phyloP scores from a whole-genome alignment of 805 yeast genomes.

The Huiozyma sinensis region DNA sequence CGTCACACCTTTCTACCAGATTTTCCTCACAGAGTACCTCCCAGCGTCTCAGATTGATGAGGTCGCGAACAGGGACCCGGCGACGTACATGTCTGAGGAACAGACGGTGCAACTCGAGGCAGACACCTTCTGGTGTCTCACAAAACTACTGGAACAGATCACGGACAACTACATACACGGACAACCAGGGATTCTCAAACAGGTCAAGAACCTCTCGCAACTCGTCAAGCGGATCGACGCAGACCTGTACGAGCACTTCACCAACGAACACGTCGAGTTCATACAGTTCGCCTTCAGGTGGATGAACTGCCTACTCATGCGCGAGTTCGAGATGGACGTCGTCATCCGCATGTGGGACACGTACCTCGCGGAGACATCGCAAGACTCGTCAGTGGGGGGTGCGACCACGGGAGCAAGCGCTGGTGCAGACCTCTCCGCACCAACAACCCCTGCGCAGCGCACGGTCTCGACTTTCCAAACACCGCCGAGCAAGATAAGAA shows the following conservation, averaged over 20 bases:
- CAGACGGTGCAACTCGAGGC: conserved; percentile 73
- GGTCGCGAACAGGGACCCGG: conserved; percentile 55
- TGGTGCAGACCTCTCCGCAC: conserved; percentile 10
- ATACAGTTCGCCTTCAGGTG: conserved; percentile 93
- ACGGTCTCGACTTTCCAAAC: conserved; percentile 13
- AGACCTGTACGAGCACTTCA: conserved; percentile 62
- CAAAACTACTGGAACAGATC: conserved; percentile 83
- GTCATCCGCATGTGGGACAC: conserved; percentile 98
- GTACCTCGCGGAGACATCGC: conserved; percentile 57
- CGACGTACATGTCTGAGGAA: conserved; percentile 41
- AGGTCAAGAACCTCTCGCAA: conserved; percentile 70
- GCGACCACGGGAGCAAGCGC: conserved; percentile 3
- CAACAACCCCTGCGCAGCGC: conserved; percentile 18
- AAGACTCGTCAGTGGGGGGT: conserved; percentile 20
- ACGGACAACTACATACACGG: conserved; percentile 97
- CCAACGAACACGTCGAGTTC: conserved; percentile 78
- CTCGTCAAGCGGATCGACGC: conserved; percentile 73
- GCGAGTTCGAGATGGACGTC: conserved; percentile 70
- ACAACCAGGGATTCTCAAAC: conserved; percentile 93
- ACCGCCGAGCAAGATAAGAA: conserved; percentile 2
- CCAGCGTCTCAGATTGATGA: conserved; percentile 31
- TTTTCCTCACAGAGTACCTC: conserved; percentile 63
- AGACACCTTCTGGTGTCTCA: conserved; percentile 93
- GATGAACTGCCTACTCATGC: conserved; percentile 97
- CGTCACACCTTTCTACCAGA: conserved; percentile 85